Evolutionary conservation across 1,284 basidiomycete genomes (phyloP).

Genomic region (Hemileccinum hortonii): DNA sequence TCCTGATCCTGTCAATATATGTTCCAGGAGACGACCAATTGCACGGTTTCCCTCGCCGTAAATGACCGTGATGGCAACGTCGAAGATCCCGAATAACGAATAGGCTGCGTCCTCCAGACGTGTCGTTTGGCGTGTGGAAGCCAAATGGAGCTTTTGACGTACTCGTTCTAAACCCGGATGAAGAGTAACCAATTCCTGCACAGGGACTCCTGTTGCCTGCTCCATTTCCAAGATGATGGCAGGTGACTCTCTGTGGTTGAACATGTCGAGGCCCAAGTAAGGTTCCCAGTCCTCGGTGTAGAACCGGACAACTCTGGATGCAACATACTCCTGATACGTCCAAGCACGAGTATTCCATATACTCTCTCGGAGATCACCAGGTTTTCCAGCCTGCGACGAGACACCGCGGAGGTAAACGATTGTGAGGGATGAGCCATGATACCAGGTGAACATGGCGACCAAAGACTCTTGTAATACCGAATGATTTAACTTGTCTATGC

Average conservation of each 20-base stretch:
- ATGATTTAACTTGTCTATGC: constrained; percentile 2
- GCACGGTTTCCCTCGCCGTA: constrained; percentile 13
- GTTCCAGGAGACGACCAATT: constrained; percentile 14
- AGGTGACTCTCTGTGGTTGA: constrained; percentile 13
- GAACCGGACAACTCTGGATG: constrained; percentile 3
- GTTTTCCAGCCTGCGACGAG: not conserved
- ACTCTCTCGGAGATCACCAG: not conserved
- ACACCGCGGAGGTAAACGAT: constrained; percentile 2
- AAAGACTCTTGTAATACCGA: constrained; percentile 9
- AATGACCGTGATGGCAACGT: constrained; percentile 3
- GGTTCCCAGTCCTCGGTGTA: constrained; percentile 17
- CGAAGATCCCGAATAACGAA: constrained; percentile 17
- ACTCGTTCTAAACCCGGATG: constrained; percentile 5
- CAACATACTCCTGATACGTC: constrained; percentile 17
- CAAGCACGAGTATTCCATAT: constrained; percentile 8
- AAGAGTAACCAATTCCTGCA: constrained; percentile 1
- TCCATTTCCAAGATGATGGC: constrained; percentile 6
- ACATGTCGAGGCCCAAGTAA: constrained; percentile 8
- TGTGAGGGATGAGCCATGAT: constrained; percentile 9
- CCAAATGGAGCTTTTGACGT: constrained; percentile 14
- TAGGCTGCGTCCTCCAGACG: constrained; percentile 15
- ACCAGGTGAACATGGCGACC: constrained; percentile 17
- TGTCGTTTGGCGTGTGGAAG: constrained; percentile 12
- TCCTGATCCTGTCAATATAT: constrained; percentile 8
- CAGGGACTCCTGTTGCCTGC: not conserved